A percentile compares a stretch with the other conserved stretches of the same genome.
phyloP scores from a whole-genome alignment of 805 yeast genomes.

The Scheffersomyces ergatensis region DNA sequence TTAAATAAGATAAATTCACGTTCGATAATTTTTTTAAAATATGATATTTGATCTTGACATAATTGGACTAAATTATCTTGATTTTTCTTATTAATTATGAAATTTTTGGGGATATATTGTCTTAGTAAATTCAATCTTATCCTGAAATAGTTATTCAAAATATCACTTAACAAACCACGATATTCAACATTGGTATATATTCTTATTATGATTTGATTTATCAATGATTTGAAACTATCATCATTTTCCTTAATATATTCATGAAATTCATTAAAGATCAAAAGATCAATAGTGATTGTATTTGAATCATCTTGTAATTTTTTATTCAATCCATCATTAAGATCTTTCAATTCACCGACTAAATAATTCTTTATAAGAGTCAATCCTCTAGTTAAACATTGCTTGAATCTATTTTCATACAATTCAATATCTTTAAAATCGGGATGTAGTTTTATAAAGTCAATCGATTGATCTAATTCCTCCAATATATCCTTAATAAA shows the following conservation, averaged over 20 bases:
- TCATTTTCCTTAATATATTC: conserved; percentile 15
- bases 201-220: conserved; percentile 36
- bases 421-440: conserved; percentile 68
- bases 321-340: conserved; percentile 24
- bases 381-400: conserved; percentile 78
- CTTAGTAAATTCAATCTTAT: conserved; percentile 51
- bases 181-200: conserved; percentile 49
- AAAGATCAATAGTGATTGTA: conserved; percentile 53
- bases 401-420: conserved; percentile 71
- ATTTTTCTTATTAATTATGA: conserved; percentile 18
- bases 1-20: conserved; percentile 62
- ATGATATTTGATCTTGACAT: conserved; percentile 61
- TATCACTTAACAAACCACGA: conserved; percentile 64
- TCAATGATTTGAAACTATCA: conserved; percentile 27
- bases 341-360: conserved; percentile 37
- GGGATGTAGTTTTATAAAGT: conserved; percentile 33
- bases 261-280: conserved; percentile 61
- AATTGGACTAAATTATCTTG: conserved; percentile 49
- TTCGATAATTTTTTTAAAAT: conserved; percentile 55
- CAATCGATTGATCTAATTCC: conserved; percentile 65
- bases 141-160: conserved; percentile 60
- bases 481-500: conserved; percentile 47
- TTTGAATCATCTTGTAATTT: conserved; percentile 11
- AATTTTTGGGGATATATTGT: conserved; percentile 33
- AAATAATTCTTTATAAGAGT: conserved; percentile 72